Conservation (phyloP, 768 basidiomycete species). For the Fistulinella prunicolor region DNA sequence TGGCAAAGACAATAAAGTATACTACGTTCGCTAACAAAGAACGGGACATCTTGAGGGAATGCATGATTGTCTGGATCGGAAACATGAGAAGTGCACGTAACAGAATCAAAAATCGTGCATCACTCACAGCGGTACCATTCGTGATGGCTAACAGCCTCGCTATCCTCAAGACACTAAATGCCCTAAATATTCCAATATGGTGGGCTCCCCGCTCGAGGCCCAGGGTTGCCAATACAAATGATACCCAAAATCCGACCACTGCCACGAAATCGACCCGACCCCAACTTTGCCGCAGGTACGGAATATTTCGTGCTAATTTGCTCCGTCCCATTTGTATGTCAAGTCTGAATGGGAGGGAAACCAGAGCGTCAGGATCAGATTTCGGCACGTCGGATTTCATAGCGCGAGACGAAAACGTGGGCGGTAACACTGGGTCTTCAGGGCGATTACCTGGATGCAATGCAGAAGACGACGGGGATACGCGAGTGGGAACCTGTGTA, state of each 20-base stretch:
- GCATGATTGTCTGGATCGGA: constrained; percentile 70
- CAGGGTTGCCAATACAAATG: constrained; percentile 65
- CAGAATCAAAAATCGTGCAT: not conserved
- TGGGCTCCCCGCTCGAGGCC: constrained; percentile 63
- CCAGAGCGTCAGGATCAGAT: constrained; percentile 37
- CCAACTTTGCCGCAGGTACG: constrained; percentile 93
- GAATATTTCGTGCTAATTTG: constrained; percentile 65
- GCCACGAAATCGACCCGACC: constrained; percentile 87
- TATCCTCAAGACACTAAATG: constrained; percentile 80
- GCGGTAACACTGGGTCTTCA: constrained; percentile 42
- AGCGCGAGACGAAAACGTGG: constrained; percentile 49
- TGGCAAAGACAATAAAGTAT: constrained; percentile 89
- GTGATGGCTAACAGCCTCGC: constrained; percentile 84
- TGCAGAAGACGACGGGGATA: not conserved
- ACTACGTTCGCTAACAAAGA: constrained; percentile 89
- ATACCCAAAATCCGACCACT: constrained; percentile 83
- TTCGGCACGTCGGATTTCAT: constrained; percentile 41
- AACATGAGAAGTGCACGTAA: constrained; percentile 9
- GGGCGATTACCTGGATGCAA: constrained; percentile 5
- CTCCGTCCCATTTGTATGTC: constrained; percentile 53
- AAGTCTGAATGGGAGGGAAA: constrained; percentile 58
- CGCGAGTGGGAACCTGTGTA: constrained; percentile 9
- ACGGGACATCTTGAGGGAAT: constrained; percentile 84
- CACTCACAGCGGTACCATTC: constrained; percentile 81
- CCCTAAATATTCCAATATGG: constrained; percentile 87